A percentile compares a stretch with the other conserved stretches of the same genome.
Conservation (phyloP, 352 stramenopile species). For the Pythium aphanidermatum region DNA sequence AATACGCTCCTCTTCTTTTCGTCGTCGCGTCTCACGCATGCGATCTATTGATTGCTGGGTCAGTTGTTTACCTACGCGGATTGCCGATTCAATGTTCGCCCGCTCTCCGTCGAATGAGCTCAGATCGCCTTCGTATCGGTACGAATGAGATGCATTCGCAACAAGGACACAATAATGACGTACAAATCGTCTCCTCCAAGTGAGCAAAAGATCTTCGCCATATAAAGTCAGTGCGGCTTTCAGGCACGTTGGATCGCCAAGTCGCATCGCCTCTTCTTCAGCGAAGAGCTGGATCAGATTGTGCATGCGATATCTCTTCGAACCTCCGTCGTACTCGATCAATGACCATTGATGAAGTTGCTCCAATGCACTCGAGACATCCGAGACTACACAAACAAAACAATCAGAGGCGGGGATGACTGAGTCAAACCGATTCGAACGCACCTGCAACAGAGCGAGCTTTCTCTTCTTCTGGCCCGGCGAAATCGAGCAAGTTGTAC, state of each 20-base stretch:
- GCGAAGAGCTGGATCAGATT: conserved; percentile 82
- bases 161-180: conserved; percentile 77
- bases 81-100: conserved; percentile 78
- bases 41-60: conserved; percentile 68
- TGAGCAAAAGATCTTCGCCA: conserved; percentile 44
- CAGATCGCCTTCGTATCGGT: conserved; percentile 63
- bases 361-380: conserved; percentile 41
- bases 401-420: no score
- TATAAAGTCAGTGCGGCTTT: neutral
- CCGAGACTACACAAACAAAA: conserved; percentile 29
- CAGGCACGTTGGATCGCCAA: conserved; percentile 26
- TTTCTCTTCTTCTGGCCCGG: conserved; percentile 54
- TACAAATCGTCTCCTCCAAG: conserved; percentile 74
- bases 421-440: no score
- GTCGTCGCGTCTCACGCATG: conserved; percentile 44
- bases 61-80: conserved; percentile 60
- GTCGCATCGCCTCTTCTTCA: conserved; percentile 56
- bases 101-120: conserved; percentile 68
- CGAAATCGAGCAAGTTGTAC: conserved; percentile 66
- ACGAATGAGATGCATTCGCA: conserved; percentile 62
- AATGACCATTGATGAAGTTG: conserved; percentile 76
- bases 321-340: conserved; percentile 61
- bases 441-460: conserved; percentile 33
- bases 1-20: conserved; percentile 29
- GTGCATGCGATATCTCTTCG: conserved; percentile 72